A percentile compares a stretch with the other conserved stretches of the same genome.
Conservation (phyloP, 2,329 filamentous ascomycete species). For the Nannizziopsis arthrosporioides region DNA sequence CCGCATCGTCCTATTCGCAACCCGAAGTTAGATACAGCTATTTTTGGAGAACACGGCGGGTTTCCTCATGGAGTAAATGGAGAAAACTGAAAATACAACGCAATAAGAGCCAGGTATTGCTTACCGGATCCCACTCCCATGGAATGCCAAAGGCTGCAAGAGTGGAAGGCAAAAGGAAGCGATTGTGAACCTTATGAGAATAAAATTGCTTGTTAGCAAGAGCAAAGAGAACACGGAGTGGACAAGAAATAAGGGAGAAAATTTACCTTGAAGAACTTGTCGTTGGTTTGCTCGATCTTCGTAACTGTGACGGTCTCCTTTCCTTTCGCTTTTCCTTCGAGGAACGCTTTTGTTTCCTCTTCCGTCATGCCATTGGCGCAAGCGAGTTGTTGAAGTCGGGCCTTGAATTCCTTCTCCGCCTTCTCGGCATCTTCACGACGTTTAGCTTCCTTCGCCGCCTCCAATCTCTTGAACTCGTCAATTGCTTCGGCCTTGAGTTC, state of each 20-base stretch:
- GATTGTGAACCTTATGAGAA: conserved; percentile 33
- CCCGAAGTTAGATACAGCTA: neutral
- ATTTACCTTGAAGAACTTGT: conserved; percentile 35
- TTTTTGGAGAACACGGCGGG: neutral
- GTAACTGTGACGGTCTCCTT: conserved; percentile 20
- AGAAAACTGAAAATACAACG: too few species aligned
- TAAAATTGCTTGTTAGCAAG: neutral
- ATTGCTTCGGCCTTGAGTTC: conserved; percentile 42
- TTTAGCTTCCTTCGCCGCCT: conserved; percentile 38
- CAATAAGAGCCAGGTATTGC: conserved; percentile 13
- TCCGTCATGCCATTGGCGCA: conserved; percentile 28
- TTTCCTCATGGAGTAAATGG: too few species aligned
- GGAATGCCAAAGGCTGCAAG: conserved; percentile 35
- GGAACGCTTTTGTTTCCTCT: conserved; percentile 33
- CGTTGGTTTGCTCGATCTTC: conserved; percentile 15
- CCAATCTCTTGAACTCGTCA: conserved; percentile 42
- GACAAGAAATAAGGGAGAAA: neutral
- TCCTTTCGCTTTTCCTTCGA: conserved; percentile 36
- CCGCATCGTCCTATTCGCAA: conserved; percentile 42
- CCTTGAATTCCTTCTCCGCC: conserved; percentile 41
- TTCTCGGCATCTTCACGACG: conserved; percentile 41
- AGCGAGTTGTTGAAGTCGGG: conserved; percentile 31
- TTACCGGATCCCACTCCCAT: conserved; percentile 39
- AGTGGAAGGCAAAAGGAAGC: conserved; percentile 37
- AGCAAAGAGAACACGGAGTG: neutral